Evolutionary conservation across 1,284 basidiomycete genomes (phyloP).

Genomic region (Peniophora sp.): DNA sequence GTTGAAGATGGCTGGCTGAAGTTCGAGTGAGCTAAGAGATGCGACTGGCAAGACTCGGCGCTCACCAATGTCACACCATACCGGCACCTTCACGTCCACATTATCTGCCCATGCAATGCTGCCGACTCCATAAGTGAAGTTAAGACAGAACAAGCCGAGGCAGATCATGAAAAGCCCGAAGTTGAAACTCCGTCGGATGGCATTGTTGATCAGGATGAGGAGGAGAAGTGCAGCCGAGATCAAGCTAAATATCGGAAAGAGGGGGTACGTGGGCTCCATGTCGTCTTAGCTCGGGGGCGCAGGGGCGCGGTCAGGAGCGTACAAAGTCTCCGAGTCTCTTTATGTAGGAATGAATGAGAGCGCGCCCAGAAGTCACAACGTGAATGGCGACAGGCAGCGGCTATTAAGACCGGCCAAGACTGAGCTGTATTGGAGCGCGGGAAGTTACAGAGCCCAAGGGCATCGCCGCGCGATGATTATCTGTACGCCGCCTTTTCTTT

Average conservation of each 20-base stretch:
- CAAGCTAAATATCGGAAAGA: background rate
- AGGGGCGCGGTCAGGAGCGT: no score
- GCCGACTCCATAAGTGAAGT: background rate
- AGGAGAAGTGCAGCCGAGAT: background rate
- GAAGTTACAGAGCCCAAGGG: no score
- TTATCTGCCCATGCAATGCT: conserved; percentile 1
- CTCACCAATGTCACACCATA: conserved; percentile 1
- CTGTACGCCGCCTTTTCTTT: no score
- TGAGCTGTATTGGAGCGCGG: no score
- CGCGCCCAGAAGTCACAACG: no score
- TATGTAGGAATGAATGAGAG: no score
- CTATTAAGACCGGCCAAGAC: no score
- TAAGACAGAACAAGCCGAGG: background rate
- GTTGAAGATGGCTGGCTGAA: background rate
- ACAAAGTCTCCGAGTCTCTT: no score
- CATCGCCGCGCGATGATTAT: no score
- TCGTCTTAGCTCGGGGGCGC: background rate
- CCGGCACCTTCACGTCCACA: background rate
- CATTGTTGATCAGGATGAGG: background rate
- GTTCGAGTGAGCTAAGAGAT: background rate
- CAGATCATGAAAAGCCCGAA: background rate
- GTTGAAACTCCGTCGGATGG: background rate
- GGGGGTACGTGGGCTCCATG: conserved; percentile 1
- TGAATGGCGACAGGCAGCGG: no score
- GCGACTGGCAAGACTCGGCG: background rate